Evolutionary conservation across 2,329 filamentous ascomycete genomes (phyloP).

Genomic region (Pyrenochaeta sp.): DNA sequence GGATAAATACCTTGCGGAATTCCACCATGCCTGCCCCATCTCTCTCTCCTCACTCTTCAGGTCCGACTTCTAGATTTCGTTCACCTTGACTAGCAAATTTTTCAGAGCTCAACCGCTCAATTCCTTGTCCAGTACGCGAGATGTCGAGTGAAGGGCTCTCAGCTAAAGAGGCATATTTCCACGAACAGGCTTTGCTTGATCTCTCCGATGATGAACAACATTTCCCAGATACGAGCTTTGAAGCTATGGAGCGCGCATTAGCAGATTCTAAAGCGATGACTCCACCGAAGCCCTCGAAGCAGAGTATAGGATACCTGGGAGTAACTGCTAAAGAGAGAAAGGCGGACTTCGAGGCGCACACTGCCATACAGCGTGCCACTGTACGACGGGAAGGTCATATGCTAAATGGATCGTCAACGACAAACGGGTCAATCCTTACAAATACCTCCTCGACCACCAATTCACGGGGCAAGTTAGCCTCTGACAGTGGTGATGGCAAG

Average conservation of each 20-base stretch:
- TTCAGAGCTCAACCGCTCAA: not conserved
- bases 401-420: constrained; percentile 27
- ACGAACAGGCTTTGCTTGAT: constrained; percentile 40
- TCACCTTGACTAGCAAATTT: not conserved
- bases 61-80: not conserved
- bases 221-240: constrained; percentile 18
- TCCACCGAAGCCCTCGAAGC: constrained; percentile 19
- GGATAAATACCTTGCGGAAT: constrained; percentile 9
- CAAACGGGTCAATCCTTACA: constrained; percentile 18
- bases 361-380: constrained; percentile 22
- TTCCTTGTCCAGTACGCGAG: not conserved
- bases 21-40: not conserved
- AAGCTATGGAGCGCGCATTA: constrained; percentile 29
- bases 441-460: constrained; percentile 25
- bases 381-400: constrained; percentile 10
- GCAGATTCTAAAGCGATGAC: constrained; percentile 30
- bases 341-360: constrained; percentile 34
- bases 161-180: constrained; percentile 40
- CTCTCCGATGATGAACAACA: constrained; percentile 38
- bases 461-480: constrained; percentile 2
- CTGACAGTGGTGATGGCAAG: constrained; percentile 3
- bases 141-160: constrained; percentile 36
- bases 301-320: constrained; percentile 41
- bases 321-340: constrained; percentile 40
- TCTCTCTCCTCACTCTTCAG: not conserved